Base-by-base conservation (phyloP, 2,329 filamentous ascomycete genomes). In the Fusarium brachygibbosum region DNA sequence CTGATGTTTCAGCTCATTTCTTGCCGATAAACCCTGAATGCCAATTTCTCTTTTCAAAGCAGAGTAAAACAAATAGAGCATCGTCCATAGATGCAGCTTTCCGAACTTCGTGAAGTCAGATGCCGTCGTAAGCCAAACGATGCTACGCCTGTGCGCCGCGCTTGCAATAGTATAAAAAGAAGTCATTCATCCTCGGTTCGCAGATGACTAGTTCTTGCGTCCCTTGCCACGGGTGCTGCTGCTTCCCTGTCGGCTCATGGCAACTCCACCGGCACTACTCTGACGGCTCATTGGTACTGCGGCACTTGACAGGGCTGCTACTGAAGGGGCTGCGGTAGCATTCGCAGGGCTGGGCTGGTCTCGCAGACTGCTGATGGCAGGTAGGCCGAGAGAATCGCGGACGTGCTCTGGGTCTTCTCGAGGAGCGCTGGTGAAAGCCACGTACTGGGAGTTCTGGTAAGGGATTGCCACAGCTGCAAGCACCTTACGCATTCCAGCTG, bases 201-300 rank as follows among this genome's bases (percentile, higher is more conserved):
- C 21, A 58, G 41, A 25, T 40, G 25, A 40, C 60, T 74, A 79
- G 52, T 74, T 76, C 72, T 80, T 80, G 52, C 81, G 78, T 51
- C 79, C 76, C 74, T 82, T 83, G 49, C 85, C 85, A 52, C 85
- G 81, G 23, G 82, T 82, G 66, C 84, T 87, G 44, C 82, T 79
- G 50, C 82, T 85, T 31, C 84, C 84, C 72, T 86, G 83, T 23
- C 87, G 81, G 68, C 85, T 88, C 86, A 88, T 88, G 14, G 85
- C 80, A 32, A 83, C 83, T 41, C 86, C 87, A 25, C 85, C 85
- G 6, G 84, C 79, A 55, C 85, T 87, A 77, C 84, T 87, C 75
- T 86, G 85, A 37, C 85, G 83, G 71, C 85, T 87, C 84, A 87
- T 87, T 2, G 86, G 82, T 16, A 80, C 79, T 0, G 81, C 82